Conservation (phyloP, 352 stramenopile species). For the Globisporangium barbulae region DNA sequence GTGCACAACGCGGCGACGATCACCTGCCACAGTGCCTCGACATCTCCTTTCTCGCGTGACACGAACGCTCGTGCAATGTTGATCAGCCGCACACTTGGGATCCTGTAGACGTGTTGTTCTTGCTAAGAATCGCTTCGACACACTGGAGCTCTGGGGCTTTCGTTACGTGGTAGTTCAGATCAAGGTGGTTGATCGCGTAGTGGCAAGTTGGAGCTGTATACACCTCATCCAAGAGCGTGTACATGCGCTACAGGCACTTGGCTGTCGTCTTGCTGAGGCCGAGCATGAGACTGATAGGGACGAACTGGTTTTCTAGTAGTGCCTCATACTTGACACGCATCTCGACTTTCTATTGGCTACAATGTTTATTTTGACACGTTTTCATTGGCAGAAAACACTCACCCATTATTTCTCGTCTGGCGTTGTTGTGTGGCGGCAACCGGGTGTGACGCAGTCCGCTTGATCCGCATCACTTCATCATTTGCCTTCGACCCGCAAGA, state of each 20-base stretch:
- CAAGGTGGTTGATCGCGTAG: neutral
- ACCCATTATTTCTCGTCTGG: neutral
- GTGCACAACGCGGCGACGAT: neutral
- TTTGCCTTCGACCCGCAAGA: neutral
- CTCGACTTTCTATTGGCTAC: slow-evolving; percentile 20
- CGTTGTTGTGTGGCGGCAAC: slow-evolving; percentile 12
- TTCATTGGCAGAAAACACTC: slow-evolving; percentile 27
- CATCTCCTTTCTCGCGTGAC: neutral
- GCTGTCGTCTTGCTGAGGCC: neutral
- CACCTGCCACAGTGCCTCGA: neutral
- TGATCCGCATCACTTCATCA: slow-evolving; percentile 24
- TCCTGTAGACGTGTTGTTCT: neutral
- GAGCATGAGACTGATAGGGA: neutral
- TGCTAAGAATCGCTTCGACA: neutral
- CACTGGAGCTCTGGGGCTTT: neutral
- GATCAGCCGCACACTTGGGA: neutral
- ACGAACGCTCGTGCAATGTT: neutral
- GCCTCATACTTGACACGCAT: neutral
- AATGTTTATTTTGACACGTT: slow-evolving; percentile 11
- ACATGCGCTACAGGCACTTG: neutral
- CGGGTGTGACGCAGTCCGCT: slow-evolving; percentile 14
- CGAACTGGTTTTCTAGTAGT: neutral
- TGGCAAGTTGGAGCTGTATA: slow-evolving; percentile 19
- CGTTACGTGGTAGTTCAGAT: neutral
- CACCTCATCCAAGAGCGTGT: neutral